phyloP scores from a whole-genome alignment of 495 filamentous ascomycete genomes.

The Symbiotaphrina buchneri region DNA sequence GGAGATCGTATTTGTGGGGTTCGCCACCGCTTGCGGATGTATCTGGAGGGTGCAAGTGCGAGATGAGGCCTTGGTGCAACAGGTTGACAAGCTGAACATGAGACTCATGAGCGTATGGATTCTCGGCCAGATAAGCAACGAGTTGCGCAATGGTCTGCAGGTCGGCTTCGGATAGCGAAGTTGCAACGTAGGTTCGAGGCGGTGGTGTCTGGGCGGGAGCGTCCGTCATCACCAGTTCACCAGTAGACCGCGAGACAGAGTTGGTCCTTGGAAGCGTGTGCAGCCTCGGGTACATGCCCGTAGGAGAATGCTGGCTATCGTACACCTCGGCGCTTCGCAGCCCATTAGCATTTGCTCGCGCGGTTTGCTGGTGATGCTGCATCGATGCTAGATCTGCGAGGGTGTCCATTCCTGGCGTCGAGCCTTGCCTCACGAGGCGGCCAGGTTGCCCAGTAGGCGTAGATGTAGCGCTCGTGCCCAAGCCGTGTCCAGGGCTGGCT shows the following conservation, averaged over 20 bases:
- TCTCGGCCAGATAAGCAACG: constrained; percentile 28
- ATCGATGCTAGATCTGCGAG: constrained; percentile 42
- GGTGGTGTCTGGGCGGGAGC: constrained; percentile 20
- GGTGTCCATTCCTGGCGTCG: constrained; percentile 40
- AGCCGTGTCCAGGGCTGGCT: constrained; percentile 7
- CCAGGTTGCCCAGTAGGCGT: constrained; percentile 14
- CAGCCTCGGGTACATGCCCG: constrained; percentile 21
- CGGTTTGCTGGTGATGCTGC: constrained; percentile 35
- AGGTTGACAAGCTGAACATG: constrained; percentile 40
- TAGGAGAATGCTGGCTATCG: constrained; percentile 25
- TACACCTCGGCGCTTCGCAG: constrained; percentile 23
- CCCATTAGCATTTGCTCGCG: constrained; percentile 20
- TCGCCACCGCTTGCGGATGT: constrained; percentile 19
- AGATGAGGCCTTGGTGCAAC: constrained; percentile 38
- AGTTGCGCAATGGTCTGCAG: constrained; percentile 28
- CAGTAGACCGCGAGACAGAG: constrained; percentile 12
- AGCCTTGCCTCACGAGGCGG: constrained; percentile 20
- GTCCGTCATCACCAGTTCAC: constrained; percentile 32
- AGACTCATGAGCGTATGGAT: constrained; percentile 40
- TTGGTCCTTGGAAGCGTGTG: constrained; percentile 26
- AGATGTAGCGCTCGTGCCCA: constrained; percentile 8
- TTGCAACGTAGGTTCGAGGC: constrained; percentile 19
- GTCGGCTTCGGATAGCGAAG: constrained; percentile 28
- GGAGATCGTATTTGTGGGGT: constrained; percentile 28
- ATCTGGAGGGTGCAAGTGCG: constrained; percentile 25